These are phyloP conservation scores for Gossypium thurberi DNA, from an alignment of 345 rosid species.

Conservation along the genomic window DNA sequence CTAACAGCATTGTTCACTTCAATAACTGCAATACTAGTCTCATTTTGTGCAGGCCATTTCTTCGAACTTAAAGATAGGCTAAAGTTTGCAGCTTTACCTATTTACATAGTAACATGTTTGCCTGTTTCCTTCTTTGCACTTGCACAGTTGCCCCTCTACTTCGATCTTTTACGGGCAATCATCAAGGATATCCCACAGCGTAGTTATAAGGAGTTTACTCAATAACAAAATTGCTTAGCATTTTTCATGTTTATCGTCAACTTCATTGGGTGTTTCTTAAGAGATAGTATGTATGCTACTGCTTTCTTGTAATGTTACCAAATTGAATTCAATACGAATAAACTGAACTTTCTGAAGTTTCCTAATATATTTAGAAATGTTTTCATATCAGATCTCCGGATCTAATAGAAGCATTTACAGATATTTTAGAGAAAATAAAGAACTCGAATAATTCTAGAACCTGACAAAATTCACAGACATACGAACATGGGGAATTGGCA, in stretches of 20 bases:
- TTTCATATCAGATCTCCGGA: too few species aligned
- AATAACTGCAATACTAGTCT: slow-evolving; percentile 17
- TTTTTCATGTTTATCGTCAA: too few species aligned
- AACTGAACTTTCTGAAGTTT: too few species aligned
- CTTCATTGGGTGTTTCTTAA: too few species aligned
- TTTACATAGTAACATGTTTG: slow-evolving; percentile 24
- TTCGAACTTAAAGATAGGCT: slow-evolving; percentile 13
- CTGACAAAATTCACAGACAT: too few species aligned
- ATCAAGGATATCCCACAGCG: slow-evolving; percentile 12
- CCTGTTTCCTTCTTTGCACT: slow-evolving; percentile 21
- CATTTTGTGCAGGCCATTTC: slow-evolving; percentile 28
- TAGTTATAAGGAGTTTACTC: slow-evolving; percentile 9
- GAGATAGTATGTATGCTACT: background rate
- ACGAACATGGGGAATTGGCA: too few species aligned
- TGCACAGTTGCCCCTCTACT: slow-evolving; percentile 19
- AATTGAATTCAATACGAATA: too few species aligned
- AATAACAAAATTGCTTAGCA: background rate
- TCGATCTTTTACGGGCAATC: slow-evolving; percentile 18
- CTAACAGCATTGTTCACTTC: slow-evolving; percentile 21
- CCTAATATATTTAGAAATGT: background rate
- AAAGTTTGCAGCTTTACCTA: slow-evolving; percentile 1
- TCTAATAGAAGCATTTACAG: too few species aligned
- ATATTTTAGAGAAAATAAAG: too few species aligned
- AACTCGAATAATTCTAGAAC: too few species aligned
- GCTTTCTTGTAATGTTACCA: background rate